Base-by-base conservation (phyloP, 805 yeast species). In the Diddensiella transvaalensis region DNA sequence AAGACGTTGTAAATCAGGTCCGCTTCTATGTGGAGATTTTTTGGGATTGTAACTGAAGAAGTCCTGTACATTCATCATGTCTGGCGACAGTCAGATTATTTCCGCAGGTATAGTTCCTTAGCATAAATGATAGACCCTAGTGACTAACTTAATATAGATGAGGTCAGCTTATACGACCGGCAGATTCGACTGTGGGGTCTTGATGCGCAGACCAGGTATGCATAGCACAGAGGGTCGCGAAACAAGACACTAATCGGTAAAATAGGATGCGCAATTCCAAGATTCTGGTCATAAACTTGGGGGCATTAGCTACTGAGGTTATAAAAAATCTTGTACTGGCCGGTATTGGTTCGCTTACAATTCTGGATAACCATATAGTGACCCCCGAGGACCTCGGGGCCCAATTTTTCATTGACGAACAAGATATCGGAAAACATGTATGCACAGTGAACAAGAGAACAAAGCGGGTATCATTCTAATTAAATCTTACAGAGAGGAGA, bases 151-250 rank as follows among this genome's bases (percentile, higher is more conserved):
- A 18, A 6, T 17, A 10, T n/a, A 67, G 96, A 89, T 59, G 97
- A 90, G 62, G 80, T 90, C 49, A 96, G 95, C 1, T 75, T 91
- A 19, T 91, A 91, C 62, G 99, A 91, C 66, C 78, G 99, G 50
- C 99, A 91, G 67, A 90, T 91, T 54, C 71, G 99, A 53, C 74
- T 91, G 18, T 91, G 99, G 99, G 99, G 99, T 1, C 73, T 93
- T 62, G 95, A 86, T 26, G 95, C 97, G 2, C 99, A 91, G 64
- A 74, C 79, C 36, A 48, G 55, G 57, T 53, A 42, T 18, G 56
- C 44, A n/a, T n/a, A 3, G 10, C n/a, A 2, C 18, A 3, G 32
- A 3, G 39, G 29, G n/a, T 10, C 21, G 11, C 29, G 10, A 13
- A 21, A 40, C n/a, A 4, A 18, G 18, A 19, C 15, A 21, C 8